These are phyloP conservation scores for Fusarium proliferatum DNA, from an alignment of 2,329 filamentous ascomycete genomes.

Conservation along the genomic window DNA sequence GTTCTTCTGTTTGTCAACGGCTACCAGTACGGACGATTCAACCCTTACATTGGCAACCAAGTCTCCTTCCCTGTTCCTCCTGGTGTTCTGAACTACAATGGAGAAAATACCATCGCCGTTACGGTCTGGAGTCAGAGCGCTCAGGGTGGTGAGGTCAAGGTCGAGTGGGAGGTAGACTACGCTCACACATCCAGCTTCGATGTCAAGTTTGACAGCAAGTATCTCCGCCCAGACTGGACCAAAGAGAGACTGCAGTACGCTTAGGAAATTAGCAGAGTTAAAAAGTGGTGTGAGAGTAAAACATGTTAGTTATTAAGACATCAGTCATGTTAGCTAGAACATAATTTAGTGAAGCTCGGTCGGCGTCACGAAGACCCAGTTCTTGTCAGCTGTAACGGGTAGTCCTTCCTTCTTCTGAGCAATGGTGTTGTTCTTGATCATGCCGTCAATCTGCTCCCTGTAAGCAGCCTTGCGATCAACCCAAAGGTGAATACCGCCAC, in stretches of 20 bases:
- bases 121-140: conserved; percentile 70
- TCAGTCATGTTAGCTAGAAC: not conserved
- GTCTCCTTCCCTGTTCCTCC: conserved; percentile 69
- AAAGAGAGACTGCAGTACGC: conserved; percentile 52
- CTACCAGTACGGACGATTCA: conserved; percentile 71
- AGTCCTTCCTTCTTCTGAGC: conserved; percentile 51
- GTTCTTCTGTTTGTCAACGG: conserved; percentile 72
- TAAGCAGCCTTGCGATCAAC: conserved; percentile 53
- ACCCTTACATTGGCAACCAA: conserved; percentile 71
- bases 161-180: conserved; percentile 66
- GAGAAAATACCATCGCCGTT: conserved; percentile 67
- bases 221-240: conserved; percentile 64
- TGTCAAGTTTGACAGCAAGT: conserved; percentile 58
- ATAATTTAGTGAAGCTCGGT: conserved; percentile 47
- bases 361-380: conserved; percentile 57
- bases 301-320: not conserved
- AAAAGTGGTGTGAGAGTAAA: not conserved
- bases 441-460: conserved; percentile 50
- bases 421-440: conserved; percentile 51
- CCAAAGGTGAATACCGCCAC: conserved; percentile 56
- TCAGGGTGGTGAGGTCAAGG: conserved; percentile 60
- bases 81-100: conserved; percentile 67
- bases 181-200: conserved; percentile 64
- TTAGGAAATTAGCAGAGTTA: not conserved
- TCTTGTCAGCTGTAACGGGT: conserved; percentile 56